A percentile compares a stretch with the other conserved stretches of the same genome.
Conservation (phyloP, 441 rosid species). For the Dalechampia spathulata region DNA sequence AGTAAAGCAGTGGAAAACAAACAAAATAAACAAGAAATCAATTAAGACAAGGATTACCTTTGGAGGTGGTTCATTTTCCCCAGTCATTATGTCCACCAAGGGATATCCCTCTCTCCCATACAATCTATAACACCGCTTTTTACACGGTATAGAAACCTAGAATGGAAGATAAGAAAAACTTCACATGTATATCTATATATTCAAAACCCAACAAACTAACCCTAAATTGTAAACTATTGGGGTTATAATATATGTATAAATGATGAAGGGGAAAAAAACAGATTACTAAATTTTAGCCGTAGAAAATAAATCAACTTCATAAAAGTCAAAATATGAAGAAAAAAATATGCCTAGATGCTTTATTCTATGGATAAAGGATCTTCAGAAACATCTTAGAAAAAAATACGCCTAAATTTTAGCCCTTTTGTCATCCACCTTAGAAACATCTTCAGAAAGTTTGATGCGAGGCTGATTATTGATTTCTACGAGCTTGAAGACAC, state of each 20-base stretch:
- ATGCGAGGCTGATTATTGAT: constrained; percentile 86
- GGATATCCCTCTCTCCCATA: constrained; percentile 87
- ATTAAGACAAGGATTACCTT: constrained; percentile 38
- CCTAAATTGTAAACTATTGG: too few relatives aligned
- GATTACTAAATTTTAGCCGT: too few relatives aligned
- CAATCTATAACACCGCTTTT: constrained; percentile 63
- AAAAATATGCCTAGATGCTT: too few relatives aligned
- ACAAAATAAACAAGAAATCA: neutral
- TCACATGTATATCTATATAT: too few relatives aligned
- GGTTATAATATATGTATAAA: too few relatives aligned
- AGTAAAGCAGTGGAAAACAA: neutral
- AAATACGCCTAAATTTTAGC: neutral
- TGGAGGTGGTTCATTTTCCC: constrained; percentile 86
- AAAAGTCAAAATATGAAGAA: too few relatives aligned
- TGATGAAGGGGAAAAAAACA: too few relatives aligned
- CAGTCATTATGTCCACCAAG: constrained; percentile 87
- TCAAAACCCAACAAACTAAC: too few relatives aligned
- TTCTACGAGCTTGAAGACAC: constrained; percentile 96
- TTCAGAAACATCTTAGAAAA: too few relatives aligned
- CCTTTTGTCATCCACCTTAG: constrained; percentile 49
- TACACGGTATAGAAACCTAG: constrained; percentile 96
- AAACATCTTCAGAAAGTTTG: constrained; percentile 93
- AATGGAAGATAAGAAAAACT: constrained; percentile 11
- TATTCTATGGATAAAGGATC: too few relatives aligned
- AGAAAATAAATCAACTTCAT: too few relatives aligned